Evolutionary conservation across 1,139 yeast species (phyloP).

Genomic region (Spencermartinsiella ligniputridi): DNA sequence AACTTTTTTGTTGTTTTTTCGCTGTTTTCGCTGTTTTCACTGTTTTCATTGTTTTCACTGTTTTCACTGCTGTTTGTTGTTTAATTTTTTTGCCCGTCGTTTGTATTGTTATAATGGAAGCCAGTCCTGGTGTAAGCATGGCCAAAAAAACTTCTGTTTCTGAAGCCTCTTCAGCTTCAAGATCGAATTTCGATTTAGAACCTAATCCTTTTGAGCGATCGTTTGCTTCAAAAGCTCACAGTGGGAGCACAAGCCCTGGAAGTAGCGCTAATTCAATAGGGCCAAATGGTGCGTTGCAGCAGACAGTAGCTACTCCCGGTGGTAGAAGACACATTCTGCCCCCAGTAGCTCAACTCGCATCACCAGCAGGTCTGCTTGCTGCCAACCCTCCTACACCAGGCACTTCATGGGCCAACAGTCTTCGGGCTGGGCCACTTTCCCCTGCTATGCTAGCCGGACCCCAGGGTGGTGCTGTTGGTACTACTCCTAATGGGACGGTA

Average conservation of each 20-base stretch:
- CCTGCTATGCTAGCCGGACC: conserved; percentile 35
- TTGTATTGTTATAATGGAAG: too few relatives aligned
- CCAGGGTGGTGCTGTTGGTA: conserved; percentile 13
- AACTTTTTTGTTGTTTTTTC: too few relatives aligned
- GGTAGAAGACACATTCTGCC: conserved; percentile 32
- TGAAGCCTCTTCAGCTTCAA: background rate
- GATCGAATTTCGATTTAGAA: conserved; percentile 60
- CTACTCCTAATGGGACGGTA: conserved; percentile 8
- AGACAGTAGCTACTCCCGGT: conserved; percentile 27
- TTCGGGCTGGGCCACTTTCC: conserved; percentile 31
- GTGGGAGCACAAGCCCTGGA: conserved; percentile 15
- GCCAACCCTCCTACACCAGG: conserved; percentile 19
- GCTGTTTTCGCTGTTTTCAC: too few relatives aligned
- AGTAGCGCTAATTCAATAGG: conserved; percentile 6
- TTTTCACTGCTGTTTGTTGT: too few relatives aligned
- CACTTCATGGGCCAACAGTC: conserved; percentile 25
- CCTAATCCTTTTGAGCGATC: conserved; percentile 96
- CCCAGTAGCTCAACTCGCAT: conserved; percentile 34
- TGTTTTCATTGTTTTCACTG: too few relatives aligned
- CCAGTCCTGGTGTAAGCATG: background rate
- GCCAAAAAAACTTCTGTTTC: background rate
- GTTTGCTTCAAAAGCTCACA: conserved; percentile 60
- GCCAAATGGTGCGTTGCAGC: background rate
- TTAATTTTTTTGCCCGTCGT: too few relatives aligned
- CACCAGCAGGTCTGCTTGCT: conserved; percentile 32